Conservation (phyloP, 2,329 filamentous ascomycete genomes). For the Trichoderma aggressivum region DNA sequence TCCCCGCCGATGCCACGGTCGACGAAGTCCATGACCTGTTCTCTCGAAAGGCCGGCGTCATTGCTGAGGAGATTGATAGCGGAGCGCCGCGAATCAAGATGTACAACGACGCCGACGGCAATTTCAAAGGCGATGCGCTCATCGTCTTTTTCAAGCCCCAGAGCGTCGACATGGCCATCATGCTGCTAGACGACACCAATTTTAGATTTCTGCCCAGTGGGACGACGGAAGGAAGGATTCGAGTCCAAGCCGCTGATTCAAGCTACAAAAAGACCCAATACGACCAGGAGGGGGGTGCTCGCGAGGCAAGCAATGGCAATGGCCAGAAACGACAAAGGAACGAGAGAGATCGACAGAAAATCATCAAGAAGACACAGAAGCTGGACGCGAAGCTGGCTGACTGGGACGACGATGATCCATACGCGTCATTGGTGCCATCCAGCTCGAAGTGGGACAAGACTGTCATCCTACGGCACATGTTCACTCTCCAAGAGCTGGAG, state of each 20-base stretch:
- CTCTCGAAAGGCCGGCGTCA: constrained; percentile 78
- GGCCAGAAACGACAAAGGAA: constrained; percentile 45
- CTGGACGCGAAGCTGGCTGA: constrained; percentile 88
- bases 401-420: constrained; percentile 88
- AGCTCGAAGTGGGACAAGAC: constrained; percentile 66
- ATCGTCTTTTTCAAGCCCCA: constrained; percentile 94
- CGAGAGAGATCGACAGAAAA: constrained; percentile 76
- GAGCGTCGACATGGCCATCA: constrained; percentile 82
- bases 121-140: constrained; percentile 90
- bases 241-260: constrained; percentile 78
- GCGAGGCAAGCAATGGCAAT: constrained; percentile 17
- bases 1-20: constrained; percentile 74
- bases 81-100: constrained; percentile 88
- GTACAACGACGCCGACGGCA: constrained; percentile 75
- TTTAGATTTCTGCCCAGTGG: constrained; percentile 63
- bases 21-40: constrained; percentile 83
- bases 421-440: constrained; percentile 41
- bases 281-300: constrained; percentile 38
- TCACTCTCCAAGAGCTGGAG: constrained; percentile 78
- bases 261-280: constrained; percentile 90
- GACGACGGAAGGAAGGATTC: constrained; percentile 62
- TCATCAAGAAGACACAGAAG: constrained; percentile 87
- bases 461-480: constrained; percentile 90
- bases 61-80: constrained; percentile 90
- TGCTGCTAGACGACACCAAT: constrained; percentile 75